Base-by-base conservation (phyloP, 2,329 filamentous ascomycete genomes). In the Fusarium zealandicum region DNA sequence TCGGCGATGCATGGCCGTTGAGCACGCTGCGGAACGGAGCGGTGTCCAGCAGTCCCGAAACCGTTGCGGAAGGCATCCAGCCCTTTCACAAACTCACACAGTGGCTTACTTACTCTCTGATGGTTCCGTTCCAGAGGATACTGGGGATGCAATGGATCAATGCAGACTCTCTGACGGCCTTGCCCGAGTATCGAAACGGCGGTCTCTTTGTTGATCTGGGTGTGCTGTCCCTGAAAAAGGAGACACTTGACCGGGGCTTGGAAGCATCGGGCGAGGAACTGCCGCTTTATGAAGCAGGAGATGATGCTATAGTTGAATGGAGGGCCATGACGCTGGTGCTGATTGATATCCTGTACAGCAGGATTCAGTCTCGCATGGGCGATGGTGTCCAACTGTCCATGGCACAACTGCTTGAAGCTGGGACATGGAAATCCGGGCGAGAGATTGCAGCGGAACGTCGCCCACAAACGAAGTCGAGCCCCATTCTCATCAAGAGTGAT, bases 401-500 rank as follows among this genome's bases (percentile, higher is more conserved):
- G 69, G 74, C 80, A 1, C 81, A 83, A 65, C 69, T 83, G 60
- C 61, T 83, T 1, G 81, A 83, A 50, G 80, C 80, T 5, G 81
- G 81, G 0, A 79, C 77, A 2, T 83, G 81, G 81, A 83, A 83
- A 57, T 89, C 88, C 63, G 90, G 90, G 49, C 82, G 90, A 71
- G 90, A 93, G 76, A 80, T 93, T 66, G 90, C 90, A 42, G 90
- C 92, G 70, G 86, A 92, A 50, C 87, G 84, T 37, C 80, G 90
- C 51, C 90, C 90, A 13, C 88, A 90, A 66, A 93, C 90, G 11
- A 91, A 89, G 75, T 89, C 90, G 61, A 90, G 90, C 48, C 90
- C 90, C 11, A 93, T 95, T 70, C 86, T 92, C 17, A 40, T 63
- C 0, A 49, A 48, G 1, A 62, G 59, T 14, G 59, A 63, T 13